Evolutionary conservation across 495 filamentous ascomycete genomes (phyloP), one percentile per base, ranked within the genome.

Genomic region (Aspergillus kassunensis): DNA sequence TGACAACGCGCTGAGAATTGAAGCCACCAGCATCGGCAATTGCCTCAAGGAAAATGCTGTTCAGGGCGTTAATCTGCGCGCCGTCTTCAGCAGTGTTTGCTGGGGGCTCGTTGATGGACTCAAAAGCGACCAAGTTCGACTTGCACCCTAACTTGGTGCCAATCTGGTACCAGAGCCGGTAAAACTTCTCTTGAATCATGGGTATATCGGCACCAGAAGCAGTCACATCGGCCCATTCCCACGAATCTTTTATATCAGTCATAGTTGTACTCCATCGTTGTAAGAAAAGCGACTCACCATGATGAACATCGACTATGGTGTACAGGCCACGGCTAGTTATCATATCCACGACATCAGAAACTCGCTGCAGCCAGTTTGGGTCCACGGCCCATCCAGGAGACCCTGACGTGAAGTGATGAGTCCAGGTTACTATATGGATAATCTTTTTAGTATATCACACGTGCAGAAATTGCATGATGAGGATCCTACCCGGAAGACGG

Each of bases 351-450:
- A 85, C 80, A 15, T 78, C 72, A 4, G 78, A 79, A 5, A 84
- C 82, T n/a, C 83, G 70, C 49, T 81, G 68, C 40, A 85, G 73
- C 80, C 79, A 85, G 0, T 60, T 57, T 29, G 73, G 55, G 44
- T 82, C 72, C 33, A 84, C 75, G 7, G 61, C 75, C 71, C 78
- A 85, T 47, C 71, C 68, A 0, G 80, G 80, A 0, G 77, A 77
- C 12, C 60, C 59, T 11, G 61, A 60, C 6, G 68, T 70, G 59
- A 82, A 83, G 53, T 86, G 80, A 39, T 81, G 67, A 3, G 79
- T 71, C 66, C 77, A 85, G 0, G 81, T 85, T 12, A 85, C 80
- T 72, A 53, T n/a, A n/a, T n/a, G n/a, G n/a, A n/a, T n/a, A n/a
- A n/a, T n/a, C n/a, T n/a, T n/a, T n/a, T n/a, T n/a, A n/a, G n/a